phyloP scores from a whole-genome alignment of 2,329 filamentous ascomycete genomes.

The Trichoderma hamatum region DNA sequence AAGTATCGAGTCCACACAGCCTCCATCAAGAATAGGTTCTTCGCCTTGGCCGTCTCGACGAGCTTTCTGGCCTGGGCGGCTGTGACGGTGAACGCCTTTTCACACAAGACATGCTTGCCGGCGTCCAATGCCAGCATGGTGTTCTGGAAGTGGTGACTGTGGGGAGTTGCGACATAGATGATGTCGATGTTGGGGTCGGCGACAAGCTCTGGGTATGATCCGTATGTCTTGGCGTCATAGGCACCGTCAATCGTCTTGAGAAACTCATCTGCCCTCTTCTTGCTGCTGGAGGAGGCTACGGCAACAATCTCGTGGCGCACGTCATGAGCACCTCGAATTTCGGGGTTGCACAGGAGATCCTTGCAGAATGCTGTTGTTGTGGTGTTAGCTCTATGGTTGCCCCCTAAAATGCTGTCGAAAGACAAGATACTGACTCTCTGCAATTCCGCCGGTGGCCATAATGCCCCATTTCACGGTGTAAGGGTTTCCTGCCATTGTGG shows the following conservation, averaged over 20 bases:
- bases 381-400: background rate
- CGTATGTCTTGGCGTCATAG: conserved; percentile 70
- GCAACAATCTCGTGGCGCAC: conserved; percentile 77
- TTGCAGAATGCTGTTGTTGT: conserved; percentile 62
- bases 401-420: background rate
- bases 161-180: conserved; percentile 86
- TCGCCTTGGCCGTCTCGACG: conserved; percentile 70
- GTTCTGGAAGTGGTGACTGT: conserved; percentile 93
- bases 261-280: conserved; percentile 70
- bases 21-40: conserved; percentile 79
- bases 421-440: conserved; percentile 51
- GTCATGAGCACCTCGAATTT: conserved; percentile 68
- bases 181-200: conserved; percentile 79
- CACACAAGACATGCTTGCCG: conserved; percentile 86
- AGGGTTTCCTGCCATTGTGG: conserved; percentile 34
- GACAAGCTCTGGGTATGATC: conserved; percentile 80
- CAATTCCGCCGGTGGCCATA: conserved; percentile 63
- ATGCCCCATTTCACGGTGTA: conserved; percentile 62
- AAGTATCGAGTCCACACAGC: conserved; percentile 91
- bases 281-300: conserved; percentile 76
- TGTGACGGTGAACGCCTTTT: conserved; percentile 88
- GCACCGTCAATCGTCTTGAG: conserved; percentile 72
- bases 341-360: conserved; percentile 77
- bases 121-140: conserved; percentile 80
- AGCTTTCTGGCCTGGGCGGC: conserved; percentile 75